Evolutionary conservation across 345 rosid genomes (phyloP).

Genomic region (Durio zibethinus): DNA sequence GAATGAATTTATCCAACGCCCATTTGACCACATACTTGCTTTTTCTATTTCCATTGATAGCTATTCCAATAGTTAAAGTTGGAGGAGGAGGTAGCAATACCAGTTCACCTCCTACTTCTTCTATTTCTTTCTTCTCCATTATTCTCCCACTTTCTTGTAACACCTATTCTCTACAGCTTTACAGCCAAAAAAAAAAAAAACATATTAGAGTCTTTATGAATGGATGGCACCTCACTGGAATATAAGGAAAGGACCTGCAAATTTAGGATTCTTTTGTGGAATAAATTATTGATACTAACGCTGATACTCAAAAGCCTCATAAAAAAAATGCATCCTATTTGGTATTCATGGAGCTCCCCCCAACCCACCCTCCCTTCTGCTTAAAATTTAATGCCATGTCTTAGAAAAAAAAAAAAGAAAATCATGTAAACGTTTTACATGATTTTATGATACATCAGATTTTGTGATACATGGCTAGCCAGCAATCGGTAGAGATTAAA

Average conservation of each 20-base stretch:
- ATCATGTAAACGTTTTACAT: no score
- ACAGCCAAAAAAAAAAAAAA: not conserved
- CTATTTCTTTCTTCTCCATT: constrained; percentile 40
- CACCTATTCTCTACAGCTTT: not conserved
- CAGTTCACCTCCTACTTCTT: constrained; percentile 19
- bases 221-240: not conserved
- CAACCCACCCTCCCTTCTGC: not conserved
- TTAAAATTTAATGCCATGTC: not conserved
- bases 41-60: constrained; percentile 60
- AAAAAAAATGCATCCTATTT: not conserved
- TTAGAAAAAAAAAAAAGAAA: not conserved
- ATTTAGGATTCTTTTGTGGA: not conserved
- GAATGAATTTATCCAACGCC: constrained; percentile 55
- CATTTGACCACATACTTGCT: constrained; percentile 52
- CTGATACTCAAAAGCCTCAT: not conserved
- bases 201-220: not conserved
- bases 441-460: not conserved
- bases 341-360: not conserved
- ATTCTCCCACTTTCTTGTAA: constrained; percentile 1
- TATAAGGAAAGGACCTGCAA: not conserved
- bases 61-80: constrained; percentile 49
- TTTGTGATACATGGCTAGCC: not conserved
- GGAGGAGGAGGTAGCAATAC: constrained; percentile 39
- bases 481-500: not conserved
- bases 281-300: not conserved